Conservation (phyloP, 441 rosid species). For the Hura crepitans region DNA sequence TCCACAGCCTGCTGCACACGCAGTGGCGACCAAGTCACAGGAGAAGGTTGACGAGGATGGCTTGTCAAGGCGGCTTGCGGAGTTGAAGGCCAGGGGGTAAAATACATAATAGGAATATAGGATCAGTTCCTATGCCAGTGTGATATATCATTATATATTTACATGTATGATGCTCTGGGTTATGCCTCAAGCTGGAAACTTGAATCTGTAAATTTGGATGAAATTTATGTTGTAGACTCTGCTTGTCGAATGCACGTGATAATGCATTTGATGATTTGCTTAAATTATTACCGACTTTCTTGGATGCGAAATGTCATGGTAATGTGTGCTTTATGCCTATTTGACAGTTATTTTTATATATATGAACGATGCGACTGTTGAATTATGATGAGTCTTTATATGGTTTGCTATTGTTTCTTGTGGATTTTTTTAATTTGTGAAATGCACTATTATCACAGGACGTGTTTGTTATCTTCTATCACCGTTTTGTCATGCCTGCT, state of each 20-base stretch:
- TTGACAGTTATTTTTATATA: not conserved
- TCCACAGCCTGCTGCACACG: conserved; percentile 85
- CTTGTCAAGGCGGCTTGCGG: conserved; percentile 84
- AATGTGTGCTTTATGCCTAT: not conserved
- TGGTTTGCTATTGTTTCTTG: no score
- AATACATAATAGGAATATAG: conserved; percentile 4
- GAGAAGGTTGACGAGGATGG: conserved; percentile 92
- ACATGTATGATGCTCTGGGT: conserved; percentile 18
- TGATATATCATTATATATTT: conserved; percentile 17
- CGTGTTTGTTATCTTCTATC: no score
- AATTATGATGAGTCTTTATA: no score
- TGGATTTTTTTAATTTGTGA: no score
- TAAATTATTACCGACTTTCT: not conserved
- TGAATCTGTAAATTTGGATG: conserved; percentile 32
- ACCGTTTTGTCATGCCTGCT: no score
- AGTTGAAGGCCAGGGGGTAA: conserved; percentile 80
- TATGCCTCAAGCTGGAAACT: conserved; percentile 17
- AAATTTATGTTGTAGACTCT: conserved; percentile 21
- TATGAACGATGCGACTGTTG: no score
- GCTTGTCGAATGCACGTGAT: conserved; percentile 19
- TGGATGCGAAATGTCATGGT: not conserved
- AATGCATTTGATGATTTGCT: conserved; percentile 12
- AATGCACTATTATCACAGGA: no score
- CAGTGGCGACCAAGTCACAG: conserved; percentile 54
- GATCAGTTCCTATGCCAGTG: conserved; percentile 4